Evolutionary conservation across 2,329 filamentous ascomycete genomes (phyloP), one percentile per base, ranked within the genome.

Genomic region (Colletotrichum ledebouriae): DNA sequence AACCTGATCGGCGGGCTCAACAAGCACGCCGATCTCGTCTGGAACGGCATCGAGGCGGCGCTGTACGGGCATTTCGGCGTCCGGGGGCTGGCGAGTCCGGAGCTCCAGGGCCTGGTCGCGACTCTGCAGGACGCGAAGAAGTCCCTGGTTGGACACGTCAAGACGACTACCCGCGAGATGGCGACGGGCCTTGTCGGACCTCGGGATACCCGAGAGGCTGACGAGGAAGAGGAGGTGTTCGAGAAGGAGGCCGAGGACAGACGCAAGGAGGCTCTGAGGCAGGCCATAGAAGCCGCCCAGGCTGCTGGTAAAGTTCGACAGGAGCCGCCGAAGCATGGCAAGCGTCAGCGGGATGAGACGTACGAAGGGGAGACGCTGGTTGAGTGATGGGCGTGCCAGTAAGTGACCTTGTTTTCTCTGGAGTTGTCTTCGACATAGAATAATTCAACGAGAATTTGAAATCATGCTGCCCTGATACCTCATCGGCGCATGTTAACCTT

Each of bases 1-100:
- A 15, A 34, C 33, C 55, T 65, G 33, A 55, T 55, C 22, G 47
- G 7, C 22, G 61, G 55, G n/a, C 25, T 67, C 11, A 29, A 20
- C 20, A 9, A 7, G 22, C 22, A 47, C 39, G 37, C 61, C 25
- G 55, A 49, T 29, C 20, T 11, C 22, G 55, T 58, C 25, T 68
- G 65, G 65, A 11, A 42, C 15, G 41, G 41, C 39, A 59, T 68
- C 62, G 65, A 68, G 53, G 15, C 34, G 39, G 55, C 65, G n/a
- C 11, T 68, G 4, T 33, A 50, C 20, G 9, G 17, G 4, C 34
- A 65, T 25, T 59, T 68, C 10, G 65, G 56, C 15, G 55, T 20
- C 6, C 5, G 17, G 4, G 55, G 53, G 29, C 46, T 65, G 53
- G 47, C 17, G 15, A 20, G 13, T 13, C 17, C 47, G 1, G 55